These are phyloP conservation scores for Candida ortonii DNA, from an alignment of 805 yeast genomes.

Conservation along the genomic window DNA sequence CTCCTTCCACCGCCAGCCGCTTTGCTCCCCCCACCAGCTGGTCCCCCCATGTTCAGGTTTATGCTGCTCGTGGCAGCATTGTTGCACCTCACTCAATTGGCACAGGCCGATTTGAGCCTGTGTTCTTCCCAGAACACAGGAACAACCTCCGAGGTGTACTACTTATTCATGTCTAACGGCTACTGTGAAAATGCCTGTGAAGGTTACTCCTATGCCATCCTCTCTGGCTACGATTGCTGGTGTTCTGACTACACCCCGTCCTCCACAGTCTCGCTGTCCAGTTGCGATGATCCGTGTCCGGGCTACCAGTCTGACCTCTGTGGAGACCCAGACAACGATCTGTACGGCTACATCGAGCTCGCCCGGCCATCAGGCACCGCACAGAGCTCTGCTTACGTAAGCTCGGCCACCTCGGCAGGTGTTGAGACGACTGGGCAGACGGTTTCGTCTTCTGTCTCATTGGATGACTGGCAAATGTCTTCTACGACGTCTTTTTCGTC, in stretches of 20 bases:
- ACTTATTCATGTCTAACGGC: conserved; percentile 38
- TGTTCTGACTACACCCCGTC: conserved; percentile 45
- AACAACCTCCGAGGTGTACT: conserved; percentile 9
- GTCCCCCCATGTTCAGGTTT: too few relatives aligned
- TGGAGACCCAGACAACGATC: conserved; percentile 26
- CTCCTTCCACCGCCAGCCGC: too few relatives aligned
- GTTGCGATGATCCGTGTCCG: conserved; percentile 43
- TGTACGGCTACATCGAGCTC: conserved; percentile 25
- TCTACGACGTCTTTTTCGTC: conserved; percentile 8
- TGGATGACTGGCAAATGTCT: conserved; percentile 1
- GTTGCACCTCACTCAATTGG: neutral
- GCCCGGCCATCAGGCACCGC: too few relatives aligned
- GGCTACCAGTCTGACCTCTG: conserved; percentile 44
- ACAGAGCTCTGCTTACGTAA: too few relatives aligned
- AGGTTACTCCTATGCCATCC: conserved; percentile 42
- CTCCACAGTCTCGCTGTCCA: conserved; percentile 32
- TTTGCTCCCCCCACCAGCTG: too few relatives aligned
- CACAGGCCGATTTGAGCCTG: conserved; percentile 11
- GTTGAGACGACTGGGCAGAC: too few relatives aligned
- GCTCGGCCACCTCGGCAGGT: too few relatives aligned
- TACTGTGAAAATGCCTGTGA: conserved; percentile 40
- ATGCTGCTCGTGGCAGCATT: conserved; percentile 2
- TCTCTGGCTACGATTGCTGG: conserved; percentile 46
- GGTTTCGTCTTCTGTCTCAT: conserved; percentile 4
- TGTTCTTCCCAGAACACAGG: conserved; percentile 31